These are phyloP conservation scores for Nicotiana attenuata DNA, from an alignment of 257 asterid genomes.

Conservation along the genomic window DNA sequence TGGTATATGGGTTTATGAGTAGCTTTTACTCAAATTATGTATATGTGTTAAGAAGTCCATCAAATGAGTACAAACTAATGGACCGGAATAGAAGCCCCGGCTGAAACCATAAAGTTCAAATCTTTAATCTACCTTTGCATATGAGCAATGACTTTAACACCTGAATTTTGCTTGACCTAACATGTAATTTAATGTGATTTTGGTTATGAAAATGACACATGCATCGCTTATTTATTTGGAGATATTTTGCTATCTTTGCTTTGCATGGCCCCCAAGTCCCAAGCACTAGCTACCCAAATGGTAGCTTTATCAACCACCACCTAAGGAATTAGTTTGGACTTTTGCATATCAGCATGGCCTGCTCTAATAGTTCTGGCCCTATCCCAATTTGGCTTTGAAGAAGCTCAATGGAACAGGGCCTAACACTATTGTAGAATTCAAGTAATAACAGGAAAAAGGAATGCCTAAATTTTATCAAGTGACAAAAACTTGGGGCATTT, in stretches of 20 bases:
- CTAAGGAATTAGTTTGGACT: neutral
- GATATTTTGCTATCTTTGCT: neutral
- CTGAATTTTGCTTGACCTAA: too few relatives aligned
- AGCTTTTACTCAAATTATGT: too few relatives aligned
- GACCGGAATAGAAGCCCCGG: fast-evolving
- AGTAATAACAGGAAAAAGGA: neutral
- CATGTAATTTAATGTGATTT: too few relatives aligned
- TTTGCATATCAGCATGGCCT: neutral
- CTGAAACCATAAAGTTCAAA: too few relatives aligned
- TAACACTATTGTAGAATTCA: neutral
- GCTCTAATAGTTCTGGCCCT: neutral
- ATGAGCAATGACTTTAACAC: too few relatives aligned
- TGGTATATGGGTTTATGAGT: too few relatives aligned
- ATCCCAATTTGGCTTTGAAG: neutral
- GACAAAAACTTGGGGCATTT: neutral
- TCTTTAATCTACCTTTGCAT: too few relatives aligned
- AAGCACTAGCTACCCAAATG: neutral
- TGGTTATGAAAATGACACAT: neutral
- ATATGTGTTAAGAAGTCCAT: too few relatives aligned
- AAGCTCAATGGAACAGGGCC: neutral
- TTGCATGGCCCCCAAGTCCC: neutral
- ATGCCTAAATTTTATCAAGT: neutral
- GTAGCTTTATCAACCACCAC: neutral
- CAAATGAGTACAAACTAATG: too few relatives aligned
- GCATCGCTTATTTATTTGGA: neutral